Conservation (phyloP, 2,329 filamentous ascomycete species). For the Paraphaeosphaeria minitans region DNA sequence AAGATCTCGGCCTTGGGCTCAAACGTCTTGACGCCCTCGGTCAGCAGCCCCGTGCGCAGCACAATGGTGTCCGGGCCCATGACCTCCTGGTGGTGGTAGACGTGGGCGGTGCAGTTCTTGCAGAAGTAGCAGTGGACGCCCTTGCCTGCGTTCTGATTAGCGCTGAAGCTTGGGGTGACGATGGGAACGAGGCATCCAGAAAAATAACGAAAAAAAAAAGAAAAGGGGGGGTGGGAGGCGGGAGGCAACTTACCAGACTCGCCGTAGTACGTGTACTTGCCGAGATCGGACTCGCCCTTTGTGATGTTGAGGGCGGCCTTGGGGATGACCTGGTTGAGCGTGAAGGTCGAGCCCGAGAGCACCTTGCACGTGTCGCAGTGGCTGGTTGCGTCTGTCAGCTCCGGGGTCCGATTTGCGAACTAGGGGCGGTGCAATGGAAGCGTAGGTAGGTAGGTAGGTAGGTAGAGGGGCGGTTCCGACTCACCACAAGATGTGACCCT, state of each 20-base stretch:
- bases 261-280: slow-evolving; percentile 61
- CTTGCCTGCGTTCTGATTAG: slow-evolving; percentile 49
- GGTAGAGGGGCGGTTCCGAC: no score
- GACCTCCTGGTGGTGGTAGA: slow-evolving; percentile 62
- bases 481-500: slow-evolving; percentile 54
- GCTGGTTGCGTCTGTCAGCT: no score
- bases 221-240: no score
- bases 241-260: slow-evolving; percentile 54
- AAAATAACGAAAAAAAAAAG: no score
- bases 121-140: slow-evolving; percentile 63
- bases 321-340: slow-evolving; percentile 61
- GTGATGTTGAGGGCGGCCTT: slow-evolving; percentile 57
- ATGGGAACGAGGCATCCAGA: no score
- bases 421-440: no score
- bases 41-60: slow-evolving; percentile 57
- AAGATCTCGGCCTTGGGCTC: slow-evolving; percentile 60
- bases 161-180: no score
- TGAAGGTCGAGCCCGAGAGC: slow-evolving; percentile 57
- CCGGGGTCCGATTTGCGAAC: no score
- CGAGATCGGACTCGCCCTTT: slow-evolving; percentile 54
- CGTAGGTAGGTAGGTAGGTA: no score
- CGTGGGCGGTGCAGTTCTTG: slow-evolving; percentile 60
- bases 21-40: slow-evolving; percentile 54
- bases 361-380: slow-evolving; percentile 64
- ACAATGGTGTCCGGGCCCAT: slow-evolving; percentile 58